Percentiles rank a stretch among this genome's conserved stretches.
Conservation (phyloP, 1,139 yeast genomes). For the Yamadazyma jaroonii region DNA sequence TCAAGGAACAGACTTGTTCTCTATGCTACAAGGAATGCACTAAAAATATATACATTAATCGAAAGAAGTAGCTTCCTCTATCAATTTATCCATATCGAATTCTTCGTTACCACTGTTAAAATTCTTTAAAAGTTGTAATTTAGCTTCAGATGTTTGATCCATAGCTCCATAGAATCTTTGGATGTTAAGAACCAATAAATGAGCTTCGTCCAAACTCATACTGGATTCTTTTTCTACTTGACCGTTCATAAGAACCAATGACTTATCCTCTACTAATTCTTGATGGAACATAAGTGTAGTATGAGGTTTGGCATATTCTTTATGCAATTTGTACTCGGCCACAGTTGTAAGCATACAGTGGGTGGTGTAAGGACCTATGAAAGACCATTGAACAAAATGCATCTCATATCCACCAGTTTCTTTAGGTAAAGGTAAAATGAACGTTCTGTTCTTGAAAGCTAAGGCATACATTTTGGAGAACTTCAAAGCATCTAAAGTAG, state of each 20-base stretch:
- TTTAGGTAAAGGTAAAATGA: slow-evolving; percentile 69
- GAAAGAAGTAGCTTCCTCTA: slow-evolving; percentile 69
- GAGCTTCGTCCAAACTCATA: slow-evolving; percentile 69
- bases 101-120: slow-evolving; percentile 68
- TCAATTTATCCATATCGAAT: slow-evolving; percentile 65
- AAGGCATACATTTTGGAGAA: slow-evolving; percentile 60
- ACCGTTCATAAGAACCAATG: slow-evolving; percentile 83
- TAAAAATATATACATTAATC: slow-evolving; percentile 29
- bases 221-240: slow-evolving; percentile 70
- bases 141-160: slow-evolving; percentile 41
- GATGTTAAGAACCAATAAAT: slow-evolving; percentile 69
- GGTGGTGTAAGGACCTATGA: slow-evolving; percentile 79
- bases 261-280: slow-evolving; percentile 63
- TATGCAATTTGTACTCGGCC: slow-evolving; percentile 88
- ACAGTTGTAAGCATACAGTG: slow-evolving; percentile 91
- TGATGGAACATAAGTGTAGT: slow-evolving; percentile 87
- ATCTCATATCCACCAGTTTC: slow-evolving; percentile 64
- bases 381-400: slow-evolving; percentile 93
- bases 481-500: slow-evolving; percentile 54
- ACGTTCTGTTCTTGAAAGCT: slow-evolving; percentile 74
- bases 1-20: slow-evolving; percentile 5
- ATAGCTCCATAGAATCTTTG: slow-evolving; percentile 88
- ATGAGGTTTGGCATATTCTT: slow-evolving; percentile 92
- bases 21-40: slow-evolving; percentile 11
- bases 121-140: slow-evolving; percentile 55